Evolutionary conservation across 768 basidiomycete species (phyloP), one percentile per base, ranked within the genome.

Genomic region (Mycena chlorophos): DNA sequence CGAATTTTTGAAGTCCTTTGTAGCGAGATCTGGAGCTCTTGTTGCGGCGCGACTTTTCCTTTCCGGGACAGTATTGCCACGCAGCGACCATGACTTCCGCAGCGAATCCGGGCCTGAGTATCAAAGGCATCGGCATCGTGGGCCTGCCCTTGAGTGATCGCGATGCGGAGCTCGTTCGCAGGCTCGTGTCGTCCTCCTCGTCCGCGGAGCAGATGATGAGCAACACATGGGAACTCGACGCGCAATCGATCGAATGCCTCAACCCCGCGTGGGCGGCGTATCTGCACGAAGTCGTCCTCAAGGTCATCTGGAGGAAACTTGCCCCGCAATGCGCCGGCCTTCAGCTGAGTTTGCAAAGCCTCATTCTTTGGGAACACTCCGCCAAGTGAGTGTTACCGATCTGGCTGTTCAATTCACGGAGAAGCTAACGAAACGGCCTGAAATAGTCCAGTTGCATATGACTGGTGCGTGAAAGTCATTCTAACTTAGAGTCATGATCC

Each of bases 181-280:
- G 50, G 4, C 39, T 53, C 13, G 49, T 55, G 27, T 4, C 31
- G 10, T 6, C 53, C 3, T 31, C 54, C 12, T 54, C 60, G 25
- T 51, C 51, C 6, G 38, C 23, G 14, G 20, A 20, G 27, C 29
- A 29, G 14, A 48, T 51, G 0, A 39, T 57, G 2, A 53, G 54
- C 8, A 62, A 62, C 29, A 48, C 57, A 2, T 62, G 60, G 60
- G 60, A 62, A 22, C 54, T 62, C n/a, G 39, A 49, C 23, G 57
- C 60, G 16, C 26, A 19, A 8, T 40, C 27, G 6, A 30, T 62
- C 17, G 56, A 57, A 27, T 62, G 60, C 42, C 30, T 54, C 20
- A 62, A 62, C 51, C 60, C 60, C 27, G 60, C 60, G 3, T 62
- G 60, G 60, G n/a, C 47, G 12, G 37, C 51, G 5, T 62, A 62